Base-by-base conservation (phyloP, 306 rosid genomes). In the Pterocarpus macrocarpus region DNA sequence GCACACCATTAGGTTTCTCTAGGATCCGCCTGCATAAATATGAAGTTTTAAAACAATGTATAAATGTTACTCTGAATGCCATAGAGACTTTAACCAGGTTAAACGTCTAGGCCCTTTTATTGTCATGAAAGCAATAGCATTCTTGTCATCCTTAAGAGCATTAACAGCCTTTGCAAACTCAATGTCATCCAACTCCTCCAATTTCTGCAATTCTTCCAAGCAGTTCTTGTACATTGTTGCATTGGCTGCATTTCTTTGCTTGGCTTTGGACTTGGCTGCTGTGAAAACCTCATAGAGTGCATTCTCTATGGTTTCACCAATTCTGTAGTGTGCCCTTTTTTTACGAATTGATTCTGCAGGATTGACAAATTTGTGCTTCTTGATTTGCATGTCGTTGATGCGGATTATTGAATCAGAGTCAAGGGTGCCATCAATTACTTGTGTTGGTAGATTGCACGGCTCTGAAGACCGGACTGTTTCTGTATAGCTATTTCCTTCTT, bases 401-500 rank as follows among this genome's bases (percentile, higher is more conserved):
- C 71, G 79, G 57, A 69, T 36, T 41, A 55, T 64, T 17, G 86
- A 86, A 82, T 79, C 77, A 33, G 86, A 86, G 47, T 86, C 82
- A 34, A 80, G 72, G 56, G 89, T 69, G 11, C 86, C 86, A 56
- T 82, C 86, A 7, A 79, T 71, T 64, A 82, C 80, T 83, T 82
- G 89, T n/a, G 84, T 73, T 32, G 83, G 85, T 4, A 79, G 35
- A 64, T 86, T 79, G 76, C 78, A 76, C 34, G 89, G 87, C 78
- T 86, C 78, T 4, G 87, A 83, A 71, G 85, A 86, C 4, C 83
- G 17, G 1, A 83, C 85, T 10, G 85, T 82, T 75, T 86, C 84
- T 43, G 86, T 86, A 63, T 86, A 78, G 71, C 84, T 82, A 7
- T 82, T 86, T 76, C 77, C 85, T 65, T 86, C 89, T 63, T 86